Evolutionary conservation across 441 rosid species (phyloP).

Genomic region (Gossypium trilobum): DNA sequence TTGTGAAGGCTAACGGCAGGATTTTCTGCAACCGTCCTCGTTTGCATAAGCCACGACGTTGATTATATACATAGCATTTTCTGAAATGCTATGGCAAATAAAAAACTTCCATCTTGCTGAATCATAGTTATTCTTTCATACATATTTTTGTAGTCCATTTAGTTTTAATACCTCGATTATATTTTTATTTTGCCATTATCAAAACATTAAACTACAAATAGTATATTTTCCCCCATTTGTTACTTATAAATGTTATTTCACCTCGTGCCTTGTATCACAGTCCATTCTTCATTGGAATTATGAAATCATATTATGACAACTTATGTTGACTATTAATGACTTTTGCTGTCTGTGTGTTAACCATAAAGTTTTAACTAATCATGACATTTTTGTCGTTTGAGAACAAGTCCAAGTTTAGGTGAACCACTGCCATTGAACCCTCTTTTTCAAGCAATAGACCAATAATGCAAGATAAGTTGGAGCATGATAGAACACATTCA

Average conservation of each 20-base stretch:
- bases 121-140: background rate
- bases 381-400: no score
- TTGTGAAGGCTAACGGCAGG: slow-evolving; percentile 77
- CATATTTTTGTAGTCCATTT: background rate
- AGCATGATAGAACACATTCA: background rate
- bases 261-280: background rate
- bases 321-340: no score
- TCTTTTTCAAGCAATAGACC: no score
- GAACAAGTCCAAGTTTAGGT: no score
- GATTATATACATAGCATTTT: slow-evolving; percentile 15
- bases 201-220: background rate
- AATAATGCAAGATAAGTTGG: no score
- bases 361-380: no score
- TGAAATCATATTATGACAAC: background rate
- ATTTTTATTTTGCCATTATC: background rate
- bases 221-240: background rate
- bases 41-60: slow-evolving; percentile 68
- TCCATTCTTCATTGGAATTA: background rate
- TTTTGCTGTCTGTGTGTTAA: no score
- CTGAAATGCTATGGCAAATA: background rate
- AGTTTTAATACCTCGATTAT: background rate
- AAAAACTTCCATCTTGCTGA: slow-evolving; percentile 1
- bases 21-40: slow-evolving; percentile 92
- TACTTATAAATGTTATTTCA: background rate
- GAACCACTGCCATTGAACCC: no score